Evolutionary conservation across 805 yeast species (phyloP), one percentile per base, ranked within the genome.

Genomic region (Phaffomyces opuntiae): DNA sequence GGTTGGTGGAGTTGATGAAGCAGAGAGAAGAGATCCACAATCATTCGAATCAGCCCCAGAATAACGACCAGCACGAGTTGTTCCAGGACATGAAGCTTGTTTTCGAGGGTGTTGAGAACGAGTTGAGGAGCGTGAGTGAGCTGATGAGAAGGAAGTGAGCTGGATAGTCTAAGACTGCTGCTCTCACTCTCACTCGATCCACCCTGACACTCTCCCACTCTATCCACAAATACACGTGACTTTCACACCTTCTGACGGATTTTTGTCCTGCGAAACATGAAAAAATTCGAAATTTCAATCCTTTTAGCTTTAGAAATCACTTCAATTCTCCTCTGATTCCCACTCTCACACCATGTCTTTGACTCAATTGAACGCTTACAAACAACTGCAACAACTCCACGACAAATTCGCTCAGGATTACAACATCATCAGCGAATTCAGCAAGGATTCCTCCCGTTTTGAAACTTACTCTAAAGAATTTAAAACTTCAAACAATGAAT

Each of bases 321-420:
- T 7, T 19, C 26, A 21, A 9, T 36, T 21, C 26, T 14, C 38
- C 14, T 5, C 8, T 25, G 17, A 17, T 19, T 21, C 7, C 3
- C 19, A 21, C 25, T 11, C 29, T 9, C 12, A 7, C 7, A 5
- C 14, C 16, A 44, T 37, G 39, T 29, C 41, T 38, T 42, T 44
- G 39, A 56, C 81, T 45, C 90, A 87, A 54, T 77, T 89, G 59
- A 80, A 91, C 51, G 83, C 96, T 42, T 93, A 96, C 95, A 74
- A 80, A 54, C 71, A 80, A 57, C 78, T 93, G 57, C 84, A 88
- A 72, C 53, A 67, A 47, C 68, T 87, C 51, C 87, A 81, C 72
- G 82, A 85, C 53, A 54, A 78, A 50, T 70, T 74, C 53, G 95
- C 95, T 52, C 80, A 84, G 64, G 56, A 71, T 47, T 75, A 88